These are phyloP conservation scores for Angomonas ambiguus DNA, from an alignment of 208 protist genomes.

Conservation along the genomic window DNA sequence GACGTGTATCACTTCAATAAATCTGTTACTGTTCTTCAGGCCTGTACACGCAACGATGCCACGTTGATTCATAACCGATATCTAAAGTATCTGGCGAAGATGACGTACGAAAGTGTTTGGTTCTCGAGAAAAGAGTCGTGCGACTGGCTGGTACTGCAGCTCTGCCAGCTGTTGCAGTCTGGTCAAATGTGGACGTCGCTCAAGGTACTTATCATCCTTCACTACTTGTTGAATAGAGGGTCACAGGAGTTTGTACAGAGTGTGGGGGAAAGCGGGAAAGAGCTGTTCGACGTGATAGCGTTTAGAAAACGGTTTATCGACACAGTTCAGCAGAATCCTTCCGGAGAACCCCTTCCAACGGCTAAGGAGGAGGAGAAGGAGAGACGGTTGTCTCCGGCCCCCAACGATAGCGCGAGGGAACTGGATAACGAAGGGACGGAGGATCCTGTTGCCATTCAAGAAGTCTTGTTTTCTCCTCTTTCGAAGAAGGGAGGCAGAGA, in stretches of 20 bases:
- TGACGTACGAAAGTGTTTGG: background rate
- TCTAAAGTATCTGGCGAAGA: background rate
- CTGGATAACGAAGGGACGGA: too few relatives aligned
- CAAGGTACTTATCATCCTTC: conserved; percentile 29
- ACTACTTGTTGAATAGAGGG: conserved; percentile 27
- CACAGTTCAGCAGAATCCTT: background rate
- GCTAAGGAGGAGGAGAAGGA: too few relatives aligned
- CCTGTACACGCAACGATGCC: background rate
- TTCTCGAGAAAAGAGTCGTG: conserved; percentile 31
- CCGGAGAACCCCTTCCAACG: too few relatives aligned
- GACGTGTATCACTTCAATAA: background rate
- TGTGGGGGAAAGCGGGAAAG: background rate
- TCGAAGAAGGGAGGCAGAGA: too few relatives aligned
- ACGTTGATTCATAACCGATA: background rate
- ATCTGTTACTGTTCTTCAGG: background rate
- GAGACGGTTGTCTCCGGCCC: too few relatives aligned
- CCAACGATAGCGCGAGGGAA: too few relatives aligned
- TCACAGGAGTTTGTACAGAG: conserved; percentile 17
- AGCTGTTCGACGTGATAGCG: conserved; percentile 15
- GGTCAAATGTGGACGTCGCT: conserved; percentile 29
- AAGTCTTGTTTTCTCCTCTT: too few relatives aligned
- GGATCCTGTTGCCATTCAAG: too few relatives aligned
- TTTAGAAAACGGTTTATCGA: background rate
- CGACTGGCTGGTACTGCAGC: conserved; percentile 28
- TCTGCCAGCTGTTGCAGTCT: conserved; percentile 23